Evolutionary conservation across 2,329 filamentous ascomycete genomes (phyloP).

Genomic region (Ambrosiella xylebori): DNA sequence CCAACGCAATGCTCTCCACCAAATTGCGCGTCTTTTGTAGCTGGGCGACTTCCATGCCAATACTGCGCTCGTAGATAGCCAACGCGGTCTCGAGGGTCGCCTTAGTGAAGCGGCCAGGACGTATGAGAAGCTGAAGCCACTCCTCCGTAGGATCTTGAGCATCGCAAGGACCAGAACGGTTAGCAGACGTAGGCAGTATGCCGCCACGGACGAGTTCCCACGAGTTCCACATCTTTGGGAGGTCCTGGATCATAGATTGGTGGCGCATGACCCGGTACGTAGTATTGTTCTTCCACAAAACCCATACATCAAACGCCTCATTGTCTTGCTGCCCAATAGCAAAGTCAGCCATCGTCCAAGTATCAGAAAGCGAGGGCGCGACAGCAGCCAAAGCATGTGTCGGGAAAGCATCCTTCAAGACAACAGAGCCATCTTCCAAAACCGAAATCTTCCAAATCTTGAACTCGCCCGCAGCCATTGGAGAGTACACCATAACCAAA

Average conservation of each 20-base stretch:
- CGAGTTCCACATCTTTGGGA: conserved; percentile 43
- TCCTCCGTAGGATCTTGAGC: conserved; percentile 58
- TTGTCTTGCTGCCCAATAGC: conserved; percentile 38
- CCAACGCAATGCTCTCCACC: conserved; percentile 58
- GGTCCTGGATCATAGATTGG: conserved; percentile 50
- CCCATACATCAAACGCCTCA: conserved; percentile 49
- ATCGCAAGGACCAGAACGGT: conserved; percentile 41
- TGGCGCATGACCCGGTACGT: conserved; percentile 59
- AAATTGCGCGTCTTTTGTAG: conserved; percentile 38
- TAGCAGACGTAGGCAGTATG: conserved; percentile 34
- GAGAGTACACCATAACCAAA: conserved; percentile 67
- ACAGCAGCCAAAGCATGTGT: conserved; percentile 37
- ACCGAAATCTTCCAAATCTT: conserved; percentile 75
- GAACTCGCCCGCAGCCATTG: conserved; percentile 74
- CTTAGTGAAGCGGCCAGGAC: conserved; percentile 64
- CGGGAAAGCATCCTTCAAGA: conserved; percentile 56
- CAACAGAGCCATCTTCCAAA: conserved; percentile 43
- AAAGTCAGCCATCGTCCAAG: conserved; percentile 71
- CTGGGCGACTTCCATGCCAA: conserved; percentile 22
- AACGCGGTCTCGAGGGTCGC: conserved; percentile 72
- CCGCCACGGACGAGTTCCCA: conserved; percentile 58
- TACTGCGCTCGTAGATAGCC: conserved; percentile 57
- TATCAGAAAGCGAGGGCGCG: conserved; percentile 51
- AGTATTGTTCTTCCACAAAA: conserved; percentile 72
- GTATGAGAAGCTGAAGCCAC: conserved; percentile 73